Percentiles rank a stretch among this genome's conserved stretches.
Evolutionary conservation across 2,329 filamentous ascomycete genomes (phyloP).

Genomic region (Orbilia quercus): DNA sequence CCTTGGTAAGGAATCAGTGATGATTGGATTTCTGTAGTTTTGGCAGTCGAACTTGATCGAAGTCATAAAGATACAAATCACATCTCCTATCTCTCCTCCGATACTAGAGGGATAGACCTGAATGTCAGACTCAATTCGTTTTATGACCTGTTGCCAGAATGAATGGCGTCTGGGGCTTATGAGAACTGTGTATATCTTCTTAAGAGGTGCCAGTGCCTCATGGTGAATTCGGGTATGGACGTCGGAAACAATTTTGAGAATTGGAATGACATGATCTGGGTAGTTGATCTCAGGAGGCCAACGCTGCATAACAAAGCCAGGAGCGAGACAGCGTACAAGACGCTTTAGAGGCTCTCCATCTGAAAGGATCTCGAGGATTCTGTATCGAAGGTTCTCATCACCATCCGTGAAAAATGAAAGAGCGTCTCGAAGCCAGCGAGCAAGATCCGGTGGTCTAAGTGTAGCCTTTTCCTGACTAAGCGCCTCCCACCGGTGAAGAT

Average conservation of each 20-base stretch:
- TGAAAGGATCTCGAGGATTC: constrained; percentile 11
- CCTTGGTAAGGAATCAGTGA: constrained; percentile 22
- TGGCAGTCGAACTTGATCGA: constrained; percentile 22
- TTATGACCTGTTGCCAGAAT: constrained; percentile 30
- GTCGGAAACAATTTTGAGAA: constrained; percentile 36
- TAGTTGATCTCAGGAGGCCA: constrained; percentile 29
- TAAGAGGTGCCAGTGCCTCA: constrained; percentile 1
- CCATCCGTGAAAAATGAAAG: constrained; percentile 27
- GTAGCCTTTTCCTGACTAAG: not conserved
- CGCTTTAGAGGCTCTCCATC: constrained; percentile 6
- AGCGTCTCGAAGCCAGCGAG: constrained; percentile 14
- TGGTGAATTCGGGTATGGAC: constrained; percentile 7
- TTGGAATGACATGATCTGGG: constrained; percentile 32
- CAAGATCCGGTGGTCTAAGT: constrained; percentile 2
- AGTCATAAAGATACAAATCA: constrained; percentile 39
- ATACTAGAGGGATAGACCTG: constrained; percentile 24
- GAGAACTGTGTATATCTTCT: constrained; percentile 16
- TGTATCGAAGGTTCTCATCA: constrained; percentile 28
- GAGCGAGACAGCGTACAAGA: constrained; percentile 26
- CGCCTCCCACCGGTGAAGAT: constrained; percentile 1
- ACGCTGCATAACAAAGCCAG: constrained; percentile 24
- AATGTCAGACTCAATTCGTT: constrained; percentile 6
- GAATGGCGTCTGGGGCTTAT: constrained; percentile 1
- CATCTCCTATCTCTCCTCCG: constrained; percentile 19
- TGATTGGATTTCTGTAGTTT: constrained; percentile 30